These are phyloP conservation scores for Thecamonas trahens DNA, from an alignment of 78 protist genomes.

Conservation along the genomic window DNA sequence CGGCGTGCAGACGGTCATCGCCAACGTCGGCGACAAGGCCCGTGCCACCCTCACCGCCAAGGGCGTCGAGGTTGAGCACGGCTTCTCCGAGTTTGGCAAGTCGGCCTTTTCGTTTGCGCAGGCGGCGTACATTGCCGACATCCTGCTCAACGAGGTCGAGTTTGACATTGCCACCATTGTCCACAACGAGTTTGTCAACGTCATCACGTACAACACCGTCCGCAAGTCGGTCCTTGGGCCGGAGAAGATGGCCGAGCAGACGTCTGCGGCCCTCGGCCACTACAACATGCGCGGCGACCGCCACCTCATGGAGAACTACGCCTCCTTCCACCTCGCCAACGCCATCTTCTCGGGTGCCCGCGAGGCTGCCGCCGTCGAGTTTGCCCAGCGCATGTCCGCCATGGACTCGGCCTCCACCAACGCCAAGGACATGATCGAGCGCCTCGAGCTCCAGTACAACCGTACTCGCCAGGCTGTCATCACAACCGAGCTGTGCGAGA, in stretches of 20 bases:
- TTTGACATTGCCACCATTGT: background rate
- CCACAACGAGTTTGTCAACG: slow-evolving; percentile 3
- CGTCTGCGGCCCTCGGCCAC: background rate
- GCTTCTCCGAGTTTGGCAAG: slow-evolving; percentile 19
- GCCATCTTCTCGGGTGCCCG: slow-evolving; percentile 18
- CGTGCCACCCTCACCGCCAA: slow-evolving; percentile 1
- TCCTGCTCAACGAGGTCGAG: slow-evolving; percentile 8
- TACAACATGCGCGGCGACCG: slow-evolving; percentile 10
- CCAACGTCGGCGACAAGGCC: slow-evolving; percentile 36
- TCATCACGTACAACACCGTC: background rate
- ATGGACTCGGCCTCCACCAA: slow-evolving; percentile 56
- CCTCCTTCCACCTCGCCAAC: slow-evolving; percentile 22
- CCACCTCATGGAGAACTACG: background rate
- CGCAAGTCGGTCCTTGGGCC: slow-evolving; percentile 21
- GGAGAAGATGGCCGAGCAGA: background rate
- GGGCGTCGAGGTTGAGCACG: background rate
- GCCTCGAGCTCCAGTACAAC: slow-evolving; percentile 36
- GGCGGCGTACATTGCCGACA: slow-evolving; percentile 26
- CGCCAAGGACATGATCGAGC: slow-evolving; percentile 43
- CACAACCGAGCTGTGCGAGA: slow-evolving; percentile 61
- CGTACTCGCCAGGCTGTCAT: slow-evolving; percentile 61
- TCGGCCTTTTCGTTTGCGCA: slow-evolving; percentile 28
- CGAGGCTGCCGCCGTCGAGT: slow-evolving; percentile 29
- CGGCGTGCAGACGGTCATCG: background rate
- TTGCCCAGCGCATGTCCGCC: slow-evolving; percentile 43